Conservation (phyloP, 495 filamentous ascomycete species). For the Penicillium parvum region DNA sequence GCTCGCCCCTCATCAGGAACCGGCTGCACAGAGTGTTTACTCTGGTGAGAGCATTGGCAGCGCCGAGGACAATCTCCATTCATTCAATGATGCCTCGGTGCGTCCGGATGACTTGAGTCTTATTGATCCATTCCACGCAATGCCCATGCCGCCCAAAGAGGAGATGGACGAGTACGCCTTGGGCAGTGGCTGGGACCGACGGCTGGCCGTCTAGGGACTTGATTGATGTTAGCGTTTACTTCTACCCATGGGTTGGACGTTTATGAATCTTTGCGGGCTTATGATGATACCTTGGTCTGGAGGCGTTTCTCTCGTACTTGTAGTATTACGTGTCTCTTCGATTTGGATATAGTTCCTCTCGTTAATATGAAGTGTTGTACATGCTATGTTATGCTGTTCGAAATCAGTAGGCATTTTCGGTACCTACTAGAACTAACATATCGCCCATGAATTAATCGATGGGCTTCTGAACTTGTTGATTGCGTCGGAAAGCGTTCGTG, state of each 20-base stretch:
- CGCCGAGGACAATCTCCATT: conserved; percentile 33
- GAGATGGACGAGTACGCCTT: conserved; percentile 35
- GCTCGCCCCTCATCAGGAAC: conserved; percentile 30
- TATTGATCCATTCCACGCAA: conserved; percentile 43
- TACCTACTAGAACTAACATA: too few species aligned
- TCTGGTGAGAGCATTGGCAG: conserved; percentile 71
- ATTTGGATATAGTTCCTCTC: conserved; percentile 1
- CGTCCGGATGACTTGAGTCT: conserved; percentile 28
- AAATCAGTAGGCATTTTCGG: too few species aligned
- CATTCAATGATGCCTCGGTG: conserved; percentile 19
- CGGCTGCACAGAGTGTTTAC: conserved; percentile 61
- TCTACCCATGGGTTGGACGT: not conserved
- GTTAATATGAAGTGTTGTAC: not conserved
- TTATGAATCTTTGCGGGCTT: conserved; percentile 3
- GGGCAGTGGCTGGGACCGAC: conserved; percentile 36
- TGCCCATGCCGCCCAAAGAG: conserved; percentile 43
- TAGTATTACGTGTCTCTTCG: not conserved
- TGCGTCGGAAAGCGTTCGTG: too few species aligned
- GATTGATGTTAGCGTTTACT: not conserved
- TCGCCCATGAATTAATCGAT: too few species aligned
- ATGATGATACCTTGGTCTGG: conserved; percentile 13
- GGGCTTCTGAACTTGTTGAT: too few species aligned
- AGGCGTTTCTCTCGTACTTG: conserved; percentile 1
- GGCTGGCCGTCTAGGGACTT: conserved; percentile 32
- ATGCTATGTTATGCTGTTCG: conserved; percentile 1